Percentiles rank a stretch among this genome's conserved stretches.
Evolutionary conservation across 208 protist genomes (phyloP).

Genomic region (Trypanosoma platydactyli): DNA sequence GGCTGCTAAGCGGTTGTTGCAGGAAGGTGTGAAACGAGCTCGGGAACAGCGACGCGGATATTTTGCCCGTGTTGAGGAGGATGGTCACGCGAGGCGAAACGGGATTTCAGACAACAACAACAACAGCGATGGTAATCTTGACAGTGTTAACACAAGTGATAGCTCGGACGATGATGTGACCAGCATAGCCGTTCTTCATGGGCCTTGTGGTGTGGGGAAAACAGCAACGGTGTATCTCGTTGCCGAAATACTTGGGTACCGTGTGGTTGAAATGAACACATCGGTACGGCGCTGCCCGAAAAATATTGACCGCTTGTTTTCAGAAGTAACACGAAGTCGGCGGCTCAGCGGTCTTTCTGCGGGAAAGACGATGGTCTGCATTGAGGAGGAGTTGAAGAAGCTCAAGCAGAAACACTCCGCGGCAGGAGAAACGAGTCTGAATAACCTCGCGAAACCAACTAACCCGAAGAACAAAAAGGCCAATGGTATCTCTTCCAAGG

Average conservation of each 20-base stretch:
- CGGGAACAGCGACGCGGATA: conserved; percentile 59
- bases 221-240: conserved; percentile 81
- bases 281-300: conserved; percentile 66
- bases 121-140: background rate
- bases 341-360: conserved; percentile 45
- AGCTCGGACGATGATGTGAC: conserved; percentile 57
- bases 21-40: conserved; percentile 36
- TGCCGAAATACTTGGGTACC: conserved; percentile 66
- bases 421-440: conserved; percentile 16
- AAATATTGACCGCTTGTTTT: conserved; percentile 70
- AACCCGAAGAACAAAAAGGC: conserved; percentile 33
- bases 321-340: conserved; percentile 77
- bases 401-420: conserved; percentile 59
- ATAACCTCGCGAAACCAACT: background rate
- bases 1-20: conserved; percentile 36
- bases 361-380: conserved; percentile 38
- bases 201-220: conserved; percentile 71
- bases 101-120: conserved; percentile 4
- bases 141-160: conserved; percentile 14
- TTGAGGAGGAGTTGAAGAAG: conserved; percentile 66
- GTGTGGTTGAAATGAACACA: conserved; percentile 85
- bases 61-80: conserved; percentile 42
- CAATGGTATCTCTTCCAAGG: conserved; percentile 68
- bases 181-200: conserved; percentile 78
- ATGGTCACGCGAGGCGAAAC: background rate